Evolutionary conservation across 2,329 filamentous ascomycete species (phyloP), one percentile per base, ranked within the genome.

Genomic region (Colletotrichum sp.): DNA sequence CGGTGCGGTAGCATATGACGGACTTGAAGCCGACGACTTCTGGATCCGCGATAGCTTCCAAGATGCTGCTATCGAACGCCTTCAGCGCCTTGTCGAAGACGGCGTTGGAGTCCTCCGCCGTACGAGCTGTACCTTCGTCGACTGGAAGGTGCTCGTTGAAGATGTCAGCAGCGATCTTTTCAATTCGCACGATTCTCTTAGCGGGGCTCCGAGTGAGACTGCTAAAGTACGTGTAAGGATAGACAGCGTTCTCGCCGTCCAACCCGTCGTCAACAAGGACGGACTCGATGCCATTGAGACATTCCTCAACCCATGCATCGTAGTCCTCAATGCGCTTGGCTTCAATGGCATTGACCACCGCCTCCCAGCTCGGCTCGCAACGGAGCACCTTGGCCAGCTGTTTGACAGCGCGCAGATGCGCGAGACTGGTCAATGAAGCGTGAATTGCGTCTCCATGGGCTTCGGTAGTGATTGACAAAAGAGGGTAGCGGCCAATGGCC

Each of bases 11-110:
- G 84, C 95, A 96, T 71, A 98, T 91, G 65, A 96, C 92, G 2
- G 93, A 95, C 83, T 98, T 97, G 89, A 98, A 98, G 3, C 91
- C 95, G 2, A 92, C 94, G 3, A 98, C 92, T 21, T 93, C 89
- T 0, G 90, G 86, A 80, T 97, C 93, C 1, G 88, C 85, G 30
- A 96, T 87, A 4, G 91, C 89, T 2, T 87, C 83, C 13, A 85
- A 81, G 44, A 97, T 92, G 15, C 84, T 81, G 2, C 82, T 79
- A 13, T 88, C 83, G 34, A 87, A 83, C 4, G 60, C 78, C 34
- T 80, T 81, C 83, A 86, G 87, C 34, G 81, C 84, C 78, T 83
- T 75, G 13, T 81, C 80, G 52, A 85, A 86, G 0, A 77, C 77
- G 26, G 80, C 80, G 5, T 82, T 84, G 16, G 85, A 75, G 4